Evolutionary conservation across 1,284 basidiomycete species (phyloP).

Genomic region (Tilletia caries): DNA sequence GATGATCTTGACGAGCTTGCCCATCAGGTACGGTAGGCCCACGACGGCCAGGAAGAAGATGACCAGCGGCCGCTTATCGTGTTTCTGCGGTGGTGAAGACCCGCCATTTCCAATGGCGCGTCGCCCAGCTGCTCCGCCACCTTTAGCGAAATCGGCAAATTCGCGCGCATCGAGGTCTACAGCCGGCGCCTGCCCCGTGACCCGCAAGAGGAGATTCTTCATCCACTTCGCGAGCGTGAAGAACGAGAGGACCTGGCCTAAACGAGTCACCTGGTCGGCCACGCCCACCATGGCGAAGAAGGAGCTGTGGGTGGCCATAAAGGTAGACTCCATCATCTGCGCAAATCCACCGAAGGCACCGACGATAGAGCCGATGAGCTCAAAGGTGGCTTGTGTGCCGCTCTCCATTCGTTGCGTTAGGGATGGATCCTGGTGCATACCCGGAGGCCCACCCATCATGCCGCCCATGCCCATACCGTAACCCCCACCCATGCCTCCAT

Average conservation of each 20-base stretch:
- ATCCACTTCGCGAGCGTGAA: slow-evolving; percentile 84
- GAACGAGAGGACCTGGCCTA: slow-evolving; percentile 83
- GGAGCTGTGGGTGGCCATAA: slow-evolving; percentile 95
- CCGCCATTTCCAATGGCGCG: slow-evolving; percentile 24
- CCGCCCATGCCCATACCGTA: slow-evolving; percentile 36
- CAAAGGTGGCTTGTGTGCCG: slow-evolving; percentile 87
- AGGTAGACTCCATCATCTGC: slow-evolving; percentile 96
- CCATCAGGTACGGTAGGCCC: slow-evolving; percentile 91
- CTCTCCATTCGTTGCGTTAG: slow-evolving; percentile 82
- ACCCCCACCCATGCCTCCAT: slow-evolving; percentile 29
- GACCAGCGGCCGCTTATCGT: slow-evolving; percentile 77
- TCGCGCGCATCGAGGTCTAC: slow-evolving; percentile 44
- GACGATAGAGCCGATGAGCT: slow-evolving; percentile 88
- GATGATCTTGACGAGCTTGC: slow-evolving; percentile 77
- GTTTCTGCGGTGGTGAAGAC: slow-evolving; percentile 11
- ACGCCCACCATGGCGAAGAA: slow-evolving; percentile 99
- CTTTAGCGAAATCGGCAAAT: slow-evolving; percentile 49
- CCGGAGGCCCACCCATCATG: slow-evolving; percentile 36
- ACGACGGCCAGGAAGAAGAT: slow-evolving; percentile 94
- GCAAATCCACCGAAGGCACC: slow-evolving; percentile 93
- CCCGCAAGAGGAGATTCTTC: slow-evolving; percentile 55
- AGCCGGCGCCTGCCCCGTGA: slow-evolving; percentile 39
- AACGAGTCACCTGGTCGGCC: slow-evolving; percentile 85
- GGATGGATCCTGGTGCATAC: slow-evolving; percentile 55
- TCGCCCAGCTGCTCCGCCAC: slow-evolving; percentile 2